These are phyloP conservation scores for Aspergillus sojae DNA, from an alignment of 2,329 filamentous ascomycete genomes.

Conservation along the genomic window DNA sequence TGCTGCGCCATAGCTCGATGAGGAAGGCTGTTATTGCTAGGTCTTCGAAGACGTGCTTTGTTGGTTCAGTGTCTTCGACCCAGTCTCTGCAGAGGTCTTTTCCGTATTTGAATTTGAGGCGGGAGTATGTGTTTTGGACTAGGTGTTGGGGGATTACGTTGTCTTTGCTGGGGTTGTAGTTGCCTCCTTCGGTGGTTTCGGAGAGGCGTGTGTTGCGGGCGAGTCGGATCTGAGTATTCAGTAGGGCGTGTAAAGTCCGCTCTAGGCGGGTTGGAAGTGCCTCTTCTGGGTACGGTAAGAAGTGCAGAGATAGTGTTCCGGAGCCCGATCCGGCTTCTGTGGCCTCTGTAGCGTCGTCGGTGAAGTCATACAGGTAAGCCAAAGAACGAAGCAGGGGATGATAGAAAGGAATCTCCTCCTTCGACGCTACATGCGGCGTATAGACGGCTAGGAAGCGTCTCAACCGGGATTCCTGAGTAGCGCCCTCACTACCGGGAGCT, in stretches of 20 bases:
- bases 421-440: slow-evolving; percentile 68
- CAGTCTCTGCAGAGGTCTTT: slow-evolving; percentile 70
- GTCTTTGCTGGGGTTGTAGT: slow-evolving; percentile 81
- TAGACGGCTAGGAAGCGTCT: slow-evolving; percentile 66
- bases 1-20: slow-evolving; percentile 84
- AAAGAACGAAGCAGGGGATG: slow-evolving; percentile 76
- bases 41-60: slow-evolving; percentile 95
- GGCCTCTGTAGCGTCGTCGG: slow-evolving; percentile 16
- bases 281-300: slow-evolving; percentile 49
- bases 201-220: slow-evolving; percentile 27
- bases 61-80: slow-evolving; percentile 84
- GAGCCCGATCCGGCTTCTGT: slow-evolving; percentile 31
- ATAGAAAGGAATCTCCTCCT: slow-evolving; percentile 77
- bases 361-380: slow-evolving; percentile 69
- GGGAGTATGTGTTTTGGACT: slow-evolving; percentile 80
- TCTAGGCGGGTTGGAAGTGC: slow-evolving; percentile 42
- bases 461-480: not conserved
- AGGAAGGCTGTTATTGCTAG: slow-evolving; percentile 87
- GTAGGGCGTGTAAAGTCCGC: slow-evolving; percentile 40
- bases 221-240: slow-evolving; percentile 42
- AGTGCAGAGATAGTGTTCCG: slow-evolving; percentile 55
- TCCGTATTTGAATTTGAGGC: slow-evolving; percentile 79
- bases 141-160: slow-evolving; percentile 72
- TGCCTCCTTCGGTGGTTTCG: slow-evolving; percentile 54
- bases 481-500: not conserved